A percentile compares a stretch with the other conserved stretches of the same genome.
Conservation (phyloP, 2,329 filamentous ascomycete genomes). For the Ophioceras dolichostomum region DNA sequence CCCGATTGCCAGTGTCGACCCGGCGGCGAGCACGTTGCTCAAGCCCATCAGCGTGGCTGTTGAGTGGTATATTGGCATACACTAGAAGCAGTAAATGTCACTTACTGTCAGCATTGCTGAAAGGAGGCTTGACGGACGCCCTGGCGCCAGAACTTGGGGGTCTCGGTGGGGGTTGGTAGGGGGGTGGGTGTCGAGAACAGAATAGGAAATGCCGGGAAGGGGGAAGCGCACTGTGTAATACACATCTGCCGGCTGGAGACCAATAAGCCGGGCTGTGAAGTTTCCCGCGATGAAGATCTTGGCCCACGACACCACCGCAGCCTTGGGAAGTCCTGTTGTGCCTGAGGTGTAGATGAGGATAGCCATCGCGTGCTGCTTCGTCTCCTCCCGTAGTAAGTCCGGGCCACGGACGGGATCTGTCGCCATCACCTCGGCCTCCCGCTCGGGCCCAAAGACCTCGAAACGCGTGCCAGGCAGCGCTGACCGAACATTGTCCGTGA, state of each 20-base stretch:
- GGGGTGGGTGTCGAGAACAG: not conserved
- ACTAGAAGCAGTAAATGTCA: constrained; percentile 31
- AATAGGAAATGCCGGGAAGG: not conserved
- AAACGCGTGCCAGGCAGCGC: constrained; percentile 41
- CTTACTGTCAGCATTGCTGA: no score
- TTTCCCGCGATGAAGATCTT: constrained; percentile 44
- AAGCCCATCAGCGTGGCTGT: constrained; percentile 64
- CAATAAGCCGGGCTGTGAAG: constrained; percentile 43
- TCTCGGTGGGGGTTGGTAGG: no score
- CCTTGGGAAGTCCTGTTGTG: constrained; percentile 75
- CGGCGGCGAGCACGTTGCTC: constrained; percentile 42
- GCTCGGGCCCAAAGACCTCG: constrained; percentile 45
- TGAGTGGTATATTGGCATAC: constrained; percentile 84
- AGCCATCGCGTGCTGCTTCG: constrained; percentile 44
- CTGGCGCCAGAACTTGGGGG: no score
- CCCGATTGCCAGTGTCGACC: constrained; percentile 58
- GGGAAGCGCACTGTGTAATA: constrained; percentile 54
- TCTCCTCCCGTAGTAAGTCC: constrained; percentile 40
- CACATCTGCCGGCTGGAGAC: constrained; percentile 49
- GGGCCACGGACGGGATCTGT: constrained; percentile 42
- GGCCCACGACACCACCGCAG: constrained; percentile 59
- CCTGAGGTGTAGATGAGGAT: constrained; percentile 77
- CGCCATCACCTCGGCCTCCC: constrained; percentile 40
- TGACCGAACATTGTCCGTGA: constrained; percentile 44
- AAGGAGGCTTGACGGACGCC: not conserved